These are phyloP conservation scores for Emericellopsis cladophorae DNA, from an alignment of 2,329 filamentous ascomycete species.

Conservation along the genomic window DNA sequence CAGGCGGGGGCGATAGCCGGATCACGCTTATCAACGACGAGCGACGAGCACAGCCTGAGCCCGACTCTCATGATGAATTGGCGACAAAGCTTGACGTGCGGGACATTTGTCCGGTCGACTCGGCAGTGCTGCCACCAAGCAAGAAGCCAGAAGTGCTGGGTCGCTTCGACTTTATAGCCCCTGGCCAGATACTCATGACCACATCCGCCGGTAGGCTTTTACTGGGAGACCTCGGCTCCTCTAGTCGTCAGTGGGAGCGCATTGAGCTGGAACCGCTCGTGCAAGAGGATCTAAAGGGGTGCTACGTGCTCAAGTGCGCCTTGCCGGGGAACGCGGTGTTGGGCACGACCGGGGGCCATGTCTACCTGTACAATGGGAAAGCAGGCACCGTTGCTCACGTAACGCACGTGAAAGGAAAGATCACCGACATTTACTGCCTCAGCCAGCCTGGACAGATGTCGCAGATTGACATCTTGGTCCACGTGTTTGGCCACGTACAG, in stretches of 20 bases:
- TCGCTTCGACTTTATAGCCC: conserved; percentile 49
- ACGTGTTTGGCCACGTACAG: conserved; percentile 7
- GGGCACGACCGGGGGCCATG: conserved; percentile 32
- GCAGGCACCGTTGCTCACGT: conserved; percentile 16
- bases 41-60: too few species aligned
- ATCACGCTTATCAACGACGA: conserved; percentile 34
- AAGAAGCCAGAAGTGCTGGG: conserved; percentile 31
- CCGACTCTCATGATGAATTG: background rate
- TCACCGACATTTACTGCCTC: conserved; percentile 36
- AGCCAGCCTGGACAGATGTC: background rate
- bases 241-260: conserved; percentile 27
- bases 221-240: conserved; percentile 21
- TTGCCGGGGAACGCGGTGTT: conserved; percentile 27
- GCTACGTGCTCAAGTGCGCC: conserved; percentile 31
- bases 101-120: conserved; percentile 14
- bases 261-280: conserved; percentile 20
- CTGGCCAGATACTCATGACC: conserved; percentile 37
- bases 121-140: background rate
- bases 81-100: conserved; percentile 15
- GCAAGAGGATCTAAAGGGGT: conserved; percentile 26
- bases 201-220: conserved; percentile 51
- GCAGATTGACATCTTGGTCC: conserved; percentile 1
- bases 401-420: conserved; percentile 29
- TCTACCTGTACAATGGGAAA: conserved; percentile 28
- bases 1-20: conserved; percentile 77